A percentile compares a stretch with the other conserved stretches of the same genome.
Evolutionary conservation across 2,329 filamentous ascomycete species (phyloP).

Genomic region (Cadophora sp.): DNA sequence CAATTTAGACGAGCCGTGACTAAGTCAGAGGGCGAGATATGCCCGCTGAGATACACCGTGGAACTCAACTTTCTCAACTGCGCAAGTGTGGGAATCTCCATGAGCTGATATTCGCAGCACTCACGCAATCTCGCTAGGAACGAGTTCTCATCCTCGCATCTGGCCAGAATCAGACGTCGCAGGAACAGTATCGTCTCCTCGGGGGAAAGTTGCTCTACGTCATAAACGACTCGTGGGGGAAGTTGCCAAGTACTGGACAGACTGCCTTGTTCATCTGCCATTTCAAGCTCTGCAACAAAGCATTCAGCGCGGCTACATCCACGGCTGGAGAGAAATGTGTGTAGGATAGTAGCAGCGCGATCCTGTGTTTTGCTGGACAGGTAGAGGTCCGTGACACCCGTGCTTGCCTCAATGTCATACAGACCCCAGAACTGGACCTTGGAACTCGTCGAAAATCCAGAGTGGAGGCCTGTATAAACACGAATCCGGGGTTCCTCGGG

Average conservation of each 20-base stretch:
- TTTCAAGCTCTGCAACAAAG: conserved; percentile 6
- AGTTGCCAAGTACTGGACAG: conserved; percentile 8
- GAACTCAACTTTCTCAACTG: conserved; percentile 51
- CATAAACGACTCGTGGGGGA: conserved; percentile 9
- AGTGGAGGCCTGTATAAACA: conserved; percentile 17
- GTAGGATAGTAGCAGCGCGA: conserved; percentile 10
- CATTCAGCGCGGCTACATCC: conserved; percentile 16
- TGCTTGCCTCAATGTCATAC: conserved; percentile 12
- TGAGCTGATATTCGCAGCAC: conserved; percentile 19
- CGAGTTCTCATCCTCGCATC: neutral
- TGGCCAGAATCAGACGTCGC: neutral
- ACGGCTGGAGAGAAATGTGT: conserved; percentile 21
- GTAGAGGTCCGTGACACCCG: conserved; percentile 8
- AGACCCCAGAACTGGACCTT: conserved; percentile 20
- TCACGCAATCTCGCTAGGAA: neutral
- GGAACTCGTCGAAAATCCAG: conserved; percentile 5
- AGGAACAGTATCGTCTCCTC: conserved; percentile 16
- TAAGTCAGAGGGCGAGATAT: conserved; percentile 46
- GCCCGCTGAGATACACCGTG: conserved; percentile 50
- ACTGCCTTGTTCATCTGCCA: conserved; percentile 7
- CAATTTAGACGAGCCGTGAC: conserved; percentile 50
- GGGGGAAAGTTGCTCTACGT: conserved; percentile 17
- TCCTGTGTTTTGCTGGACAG: conserved; percentile 16
- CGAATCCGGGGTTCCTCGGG: conserved; percentile 43
- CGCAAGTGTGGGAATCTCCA: conserved; percentile 33